Base-by-base conservation (phyloP, 139 green algal species). In the Astrephomene gubernaculifera region DNA sequence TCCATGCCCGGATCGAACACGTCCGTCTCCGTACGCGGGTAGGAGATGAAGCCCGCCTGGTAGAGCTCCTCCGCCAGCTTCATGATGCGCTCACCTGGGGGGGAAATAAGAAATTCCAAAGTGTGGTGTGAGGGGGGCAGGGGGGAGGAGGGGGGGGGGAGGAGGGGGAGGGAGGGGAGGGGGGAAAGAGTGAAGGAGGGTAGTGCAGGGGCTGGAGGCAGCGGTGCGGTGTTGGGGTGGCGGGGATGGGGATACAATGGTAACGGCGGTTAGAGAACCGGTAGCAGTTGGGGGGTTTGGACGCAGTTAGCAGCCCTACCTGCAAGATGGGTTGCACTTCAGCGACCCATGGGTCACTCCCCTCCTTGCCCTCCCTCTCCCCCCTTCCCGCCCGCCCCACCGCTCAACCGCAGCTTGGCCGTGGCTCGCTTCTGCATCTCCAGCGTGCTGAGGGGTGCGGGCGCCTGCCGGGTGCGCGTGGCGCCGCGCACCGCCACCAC, bases 41-140 rank as follows among this genome's bases (percentile, higher is more conserved):
- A 99, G 87, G 87, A 96, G 41, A 99, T 95, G 92, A 93, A 99
- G 38, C 97, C 97, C 36, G 82, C 91, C 89, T 99, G 96, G 93
- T 99, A 99, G 83, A 99, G 91, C 89, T 99, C 97, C 93, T 99
- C 97, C 10, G 97, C 97, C n/a, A 98, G 76, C 88, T 96, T 93
- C 97, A 99, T 98, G 90, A 98, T 94, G 61, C 89, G 88, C 82
- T 96, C 94, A 86, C 93, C 92, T 87, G 86, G 27, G 12, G 19
- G 67, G n/a, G n/a, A n/a, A n/a, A n/a, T n/a, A n/a, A n/a, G n/a
- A n/a, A n/a, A n/a, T n/a, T n/a, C n/a, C n/a, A n/a, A n/a, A n/a
- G n/a, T n/a, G n/a, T n/a, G n/a, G n/a, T n/a, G n/a, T n/a, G n/a
- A n/a, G n/a, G n/a, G n/a, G n/a, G n/a, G n/a, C n/a, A n/a, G n/a